A percentile compares a stretch with the other conserved stretches of the same genome.
Evolutionary conservation across 495 filamentous ascomycete species (phyloP).

Genomic region (Aspergillus affinis): DNA sequence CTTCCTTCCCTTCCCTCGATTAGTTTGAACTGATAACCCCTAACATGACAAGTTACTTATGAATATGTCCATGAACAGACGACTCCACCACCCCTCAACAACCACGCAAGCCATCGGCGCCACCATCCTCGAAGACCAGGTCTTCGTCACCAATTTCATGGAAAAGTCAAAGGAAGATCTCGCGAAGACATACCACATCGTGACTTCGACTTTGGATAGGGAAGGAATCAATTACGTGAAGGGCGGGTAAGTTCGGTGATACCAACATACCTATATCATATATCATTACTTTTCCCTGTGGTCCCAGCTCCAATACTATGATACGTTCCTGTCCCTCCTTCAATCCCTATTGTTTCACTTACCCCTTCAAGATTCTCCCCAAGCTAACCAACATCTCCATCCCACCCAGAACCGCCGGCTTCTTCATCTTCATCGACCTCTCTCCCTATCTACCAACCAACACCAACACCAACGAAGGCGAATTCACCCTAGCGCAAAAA

Average conservation of each 20-base stretch:
- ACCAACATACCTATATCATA: neutral
- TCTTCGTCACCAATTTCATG: conserved; percentile 32
- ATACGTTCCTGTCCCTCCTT: no score
- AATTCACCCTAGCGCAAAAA: conserved; percentile 37
- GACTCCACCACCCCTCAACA: conserved; percentile 36
- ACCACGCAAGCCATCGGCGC: conserved; percentile 38
- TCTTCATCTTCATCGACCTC: conserved; percentile 54
- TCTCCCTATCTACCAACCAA: conserved; percentile 28
- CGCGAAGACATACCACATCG: conserved; percentile 25
- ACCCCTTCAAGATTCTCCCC: no score
- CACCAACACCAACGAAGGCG: conserved; percentile 15
- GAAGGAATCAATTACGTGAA: conserved; percentile 35
- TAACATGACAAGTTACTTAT: neutral
- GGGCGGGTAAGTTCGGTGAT: conserved; percentile 24
- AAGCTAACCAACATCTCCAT: neutral
- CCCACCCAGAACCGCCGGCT: conserved; percentile 45
- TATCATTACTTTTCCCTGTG: neutral
- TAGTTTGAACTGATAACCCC: neutral
- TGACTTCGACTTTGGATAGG: conserved; percentile 25
- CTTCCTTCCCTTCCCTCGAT: conserved; percentile 2
- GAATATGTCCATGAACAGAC: conserved; percentile 13
- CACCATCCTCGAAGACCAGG: conserved; percentile 36
- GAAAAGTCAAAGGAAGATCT: conserved; percentile 24
- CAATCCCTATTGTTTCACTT: no score
- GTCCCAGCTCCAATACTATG: no score